A percentile compares a stretch with the other conserved stretches of the same genome.
These are phyloP conservation scores for Gaultheria prostrata DNA, from an alignment of 148 eudicot genomes.

Conservation along the genomic window DNA sequence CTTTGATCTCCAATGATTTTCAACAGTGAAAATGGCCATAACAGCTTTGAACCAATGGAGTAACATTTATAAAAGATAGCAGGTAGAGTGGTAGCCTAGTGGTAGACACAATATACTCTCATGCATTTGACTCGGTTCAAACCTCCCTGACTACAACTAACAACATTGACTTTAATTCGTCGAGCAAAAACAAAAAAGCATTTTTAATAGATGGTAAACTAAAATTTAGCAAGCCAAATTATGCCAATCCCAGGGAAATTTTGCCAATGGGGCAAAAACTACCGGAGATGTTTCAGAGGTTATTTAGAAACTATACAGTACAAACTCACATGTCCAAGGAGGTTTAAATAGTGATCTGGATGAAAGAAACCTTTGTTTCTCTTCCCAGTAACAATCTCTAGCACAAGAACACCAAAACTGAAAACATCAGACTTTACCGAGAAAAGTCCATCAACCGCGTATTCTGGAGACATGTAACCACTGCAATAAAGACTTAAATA, in stretches of 20 bases:
- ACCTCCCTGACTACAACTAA: too few species aligned
- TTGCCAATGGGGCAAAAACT: not conserved
- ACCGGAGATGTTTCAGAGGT: not conserved
- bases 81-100: too few species aligned
- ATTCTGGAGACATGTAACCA: slow-evolving; percentile 42
- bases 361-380: slow-evolving; percentile 27
- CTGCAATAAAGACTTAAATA: slow-evolving; percentile 9
- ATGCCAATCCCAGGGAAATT: too few species aligned
- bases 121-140: too few species aligned
- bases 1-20: not conserved
- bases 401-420: slow-evolving; percentile 37
- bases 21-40: not conserved
- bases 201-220: not conserved
- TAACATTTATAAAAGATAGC: not conserved
- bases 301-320: not conserved
- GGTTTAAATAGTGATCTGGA: slow-evolving; percentile 29
- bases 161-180: too few species aligned
- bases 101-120: too few species aligned
- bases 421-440: slow-evolving; percentile 31
- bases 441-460: slow-evolving; percentile 21
- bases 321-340: slow-evolving; percentile 32
- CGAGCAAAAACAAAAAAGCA: too few species aligned
- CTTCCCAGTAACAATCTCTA: slow-evolving; percentile 31
- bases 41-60: not conserved
- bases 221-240: not conserved